Evolutionary conservation across 2,329 filamentous ascomycete genomes (phyloP).

Genomic region (Colletotrichum tropicicola): DNA sequence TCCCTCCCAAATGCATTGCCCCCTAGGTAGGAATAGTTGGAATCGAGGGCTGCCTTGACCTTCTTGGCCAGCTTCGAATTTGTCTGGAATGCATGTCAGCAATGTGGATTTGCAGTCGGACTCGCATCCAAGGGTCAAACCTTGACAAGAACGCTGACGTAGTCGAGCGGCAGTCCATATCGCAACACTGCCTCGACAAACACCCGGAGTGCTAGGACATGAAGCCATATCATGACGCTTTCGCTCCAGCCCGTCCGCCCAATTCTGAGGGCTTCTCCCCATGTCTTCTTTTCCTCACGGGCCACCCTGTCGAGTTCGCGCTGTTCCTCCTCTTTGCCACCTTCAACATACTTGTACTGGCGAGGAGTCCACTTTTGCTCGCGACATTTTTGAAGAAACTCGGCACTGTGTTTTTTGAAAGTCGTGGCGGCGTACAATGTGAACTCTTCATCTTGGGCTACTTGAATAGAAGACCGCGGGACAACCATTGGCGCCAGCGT

Average conservation of each 20-base stretch:
- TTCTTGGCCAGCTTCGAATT: constrained; percentile 85
- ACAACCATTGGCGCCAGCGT: constrained; percentile 91
- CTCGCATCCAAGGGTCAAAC: constrained; percentile 58
- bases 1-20: constrained; percentile 94
- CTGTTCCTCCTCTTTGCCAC: constrained; percentile 88
- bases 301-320: constrained; percentile 84
- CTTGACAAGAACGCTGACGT: constrained; percentile 85
- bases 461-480: constrained; percentile 81
- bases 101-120: neutral
- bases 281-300: constrained; percentile 89
- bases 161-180: constrained; percentile 92
- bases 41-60: constrained; percentile 80
- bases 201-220: constrained; percentile 88
- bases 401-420: constrained; percentile 89
- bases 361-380: constrained; percentile 95
- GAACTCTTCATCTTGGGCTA: constrained; percentile 91
- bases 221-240: constrained; percentile 94
- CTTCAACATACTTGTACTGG: constrained; percentile 92
- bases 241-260: constrained; percentile 95
- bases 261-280: constrained; percentile 88
- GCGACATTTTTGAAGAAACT: constrained; percentile 91
- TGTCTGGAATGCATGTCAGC: constrained; percentile 64
- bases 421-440: constrained; percentile 87
- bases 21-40: constrained; percentile 88
- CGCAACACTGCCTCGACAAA: constrained; percentile 98